A percentile compares a stretch with the other conserved stretches of the same genome.
phyloP scores from a whole-genome alignment of 176 grass and related monocot genomes.

The Hordeum marinum region DNA sequence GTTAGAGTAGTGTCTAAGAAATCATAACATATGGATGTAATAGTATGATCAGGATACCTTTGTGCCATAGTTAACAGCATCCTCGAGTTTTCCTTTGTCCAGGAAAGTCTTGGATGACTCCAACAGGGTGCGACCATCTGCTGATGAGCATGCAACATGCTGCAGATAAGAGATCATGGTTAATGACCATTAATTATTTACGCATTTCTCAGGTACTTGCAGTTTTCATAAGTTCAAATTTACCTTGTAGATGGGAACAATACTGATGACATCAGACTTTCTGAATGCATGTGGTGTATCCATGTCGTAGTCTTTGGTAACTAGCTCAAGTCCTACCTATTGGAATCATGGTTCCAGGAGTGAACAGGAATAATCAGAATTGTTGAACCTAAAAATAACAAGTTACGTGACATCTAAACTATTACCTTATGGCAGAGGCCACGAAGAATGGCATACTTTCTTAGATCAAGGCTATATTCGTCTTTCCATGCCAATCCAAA shows the following conservation, averaged over 20 bases:
- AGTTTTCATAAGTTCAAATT: constrained; percentile 35
- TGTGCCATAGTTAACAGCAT: constrained; percentile 91
- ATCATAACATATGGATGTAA: constrained; percentile 7
- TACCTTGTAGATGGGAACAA: constrained; percentile 96
- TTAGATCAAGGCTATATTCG: constrained; percentile 64
- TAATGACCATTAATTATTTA: constrained; percentile 23
- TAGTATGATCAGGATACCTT: constrained; percentile 52
- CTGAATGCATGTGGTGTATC: constrained; percentile 70
- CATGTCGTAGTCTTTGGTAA: constrained; percentile 91
- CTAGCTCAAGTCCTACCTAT: constrained; percentile 94
- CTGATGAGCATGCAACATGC: constrained; percentile 97
- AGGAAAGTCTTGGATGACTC: constrained; percentile 99
- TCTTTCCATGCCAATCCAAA: constrained; percentile 87
- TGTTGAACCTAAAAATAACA: constrained; percentile 16
- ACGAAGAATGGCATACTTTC: constrained; percentile 93
- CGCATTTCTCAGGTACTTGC: constrained; percentile 1
- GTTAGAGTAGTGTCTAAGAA: background rate
- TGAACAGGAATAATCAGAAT: constrained; percentile 20
- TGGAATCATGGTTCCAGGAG: constrained; percentile 25
- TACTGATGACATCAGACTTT: constrained; percentile 84
- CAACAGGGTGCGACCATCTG: constrained; percentile 85
- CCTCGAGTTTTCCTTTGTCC: constrained; percentile 98
- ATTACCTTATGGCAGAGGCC: constrained; percentile 95
- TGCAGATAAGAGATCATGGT: constrained; percentile 28
- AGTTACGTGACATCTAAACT: background rate